phyloP scores from a whole-genome alignment of 768 basidiomycete species.

The Suillus discolor region DNA sequence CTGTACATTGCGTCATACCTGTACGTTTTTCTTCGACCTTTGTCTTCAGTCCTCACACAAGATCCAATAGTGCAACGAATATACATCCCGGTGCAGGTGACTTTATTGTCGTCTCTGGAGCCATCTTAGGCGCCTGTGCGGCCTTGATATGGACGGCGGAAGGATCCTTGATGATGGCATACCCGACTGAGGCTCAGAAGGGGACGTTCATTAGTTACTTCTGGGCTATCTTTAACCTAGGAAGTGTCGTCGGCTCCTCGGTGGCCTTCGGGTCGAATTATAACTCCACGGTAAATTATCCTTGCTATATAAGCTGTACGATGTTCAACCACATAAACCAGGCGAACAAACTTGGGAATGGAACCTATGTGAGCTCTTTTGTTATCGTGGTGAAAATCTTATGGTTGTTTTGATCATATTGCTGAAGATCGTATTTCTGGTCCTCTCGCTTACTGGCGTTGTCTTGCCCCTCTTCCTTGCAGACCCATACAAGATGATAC shows the following conservation, averaged over 20 bases:
- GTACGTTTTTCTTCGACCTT: slow-evolving; percentile 41
- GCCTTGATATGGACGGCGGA: slow-evolving; percentile 82
- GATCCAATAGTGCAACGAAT: slow-evolving; percentile 58
- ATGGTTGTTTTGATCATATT: slow-evolving; percentile 9
- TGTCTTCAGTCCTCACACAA: background rate
- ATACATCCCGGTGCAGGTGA: slow-evolving; percentile 61
- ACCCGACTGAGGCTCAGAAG: slow-evolving; percentile 80
- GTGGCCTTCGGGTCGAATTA: slow-evolving; percentile 76
- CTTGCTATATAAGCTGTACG: background rate
- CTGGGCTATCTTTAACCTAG: slow-evolving; percentile 84
- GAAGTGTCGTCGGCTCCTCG: slow-evolving; percentile 76
- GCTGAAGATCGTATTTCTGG: slow-evolving; percentile 71
- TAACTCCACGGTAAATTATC: slow-evolving; percentile 51
- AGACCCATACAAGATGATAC: slow-evolving; percentile 69
- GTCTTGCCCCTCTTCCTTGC: slow-evolving; percentile 70
- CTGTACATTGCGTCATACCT: slow-evolving; percentile 75
- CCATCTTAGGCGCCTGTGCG: slow-evolving; percentile 72
- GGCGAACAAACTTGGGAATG: slow-evolving; percentile 58
- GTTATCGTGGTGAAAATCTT: background rate
- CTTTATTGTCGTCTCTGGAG: slow-evolving; percentile 74
- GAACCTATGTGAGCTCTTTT: slow-evolving; percentile 63
- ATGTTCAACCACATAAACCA: slow-evolving; percentile 13
- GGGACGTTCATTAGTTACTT: slow-evolving; percentile 78
- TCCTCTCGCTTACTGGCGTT: slow-evolving; percentile 72
- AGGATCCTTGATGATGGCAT: slow-evolving; percentile 83